These are phyloP conservation scores for Onygenales sp. DNA, from an alignment of 2,329 filamentous ascomycete genomes.

Conservation along the genomic window DNA sequence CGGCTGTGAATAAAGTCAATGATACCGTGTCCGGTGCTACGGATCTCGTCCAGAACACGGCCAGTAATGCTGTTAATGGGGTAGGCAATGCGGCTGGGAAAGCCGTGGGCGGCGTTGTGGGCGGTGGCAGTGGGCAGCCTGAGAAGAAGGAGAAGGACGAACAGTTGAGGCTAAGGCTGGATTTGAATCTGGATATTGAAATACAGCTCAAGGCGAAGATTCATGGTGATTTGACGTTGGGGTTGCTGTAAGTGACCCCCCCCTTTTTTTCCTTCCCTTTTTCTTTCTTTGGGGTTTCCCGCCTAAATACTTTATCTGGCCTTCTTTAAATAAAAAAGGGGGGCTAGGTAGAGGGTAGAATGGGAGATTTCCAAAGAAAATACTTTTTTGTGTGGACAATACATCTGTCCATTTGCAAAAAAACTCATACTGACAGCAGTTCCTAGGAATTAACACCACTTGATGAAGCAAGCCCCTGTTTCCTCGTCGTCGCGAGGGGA, in stretches of 20 bases:
- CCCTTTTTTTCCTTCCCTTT: not conserved
- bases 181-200: conserved; percentile 73
- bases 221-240: conserved; percentile 71
- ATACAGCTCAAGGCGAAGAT: conserved; percentile 80
- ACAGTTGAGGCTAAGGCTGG: conserved; percentile 61
- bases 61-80: conserved; percentile 37
- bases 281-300: not conserved
- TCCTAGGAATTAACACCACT: conserved; percentile 3
- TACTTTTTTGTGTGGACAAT: not conserved
- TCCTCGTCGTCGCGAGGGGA: no score
- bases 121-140: conserved; percentile 24
- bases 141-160: conserved; percentile 45
- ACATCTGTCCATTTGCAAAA: not conserved
- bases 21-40: conserved; percentile 44
- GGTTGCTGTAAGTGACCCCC: conserved; percentile 55
- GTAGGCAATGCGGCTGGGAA: conserved; percentile 32
- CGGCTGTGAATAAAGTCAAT: conserved; percentile 49
- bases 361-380: not conserved
- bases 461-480: no score
- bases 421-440: not conserved
- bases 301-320: not conserved
- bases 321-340: not conserved
- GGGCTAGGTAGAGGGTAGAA: not conserved
- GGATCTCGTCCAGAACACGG: conserved; percentile 43
- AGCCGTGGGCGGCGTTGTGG: conserved; percentile 29